These are phyloP conservation scores for Barnettozyma pratensis DNA, from an alignment of 805 yeast genomes.

Conservation along the genomic window DNA sequence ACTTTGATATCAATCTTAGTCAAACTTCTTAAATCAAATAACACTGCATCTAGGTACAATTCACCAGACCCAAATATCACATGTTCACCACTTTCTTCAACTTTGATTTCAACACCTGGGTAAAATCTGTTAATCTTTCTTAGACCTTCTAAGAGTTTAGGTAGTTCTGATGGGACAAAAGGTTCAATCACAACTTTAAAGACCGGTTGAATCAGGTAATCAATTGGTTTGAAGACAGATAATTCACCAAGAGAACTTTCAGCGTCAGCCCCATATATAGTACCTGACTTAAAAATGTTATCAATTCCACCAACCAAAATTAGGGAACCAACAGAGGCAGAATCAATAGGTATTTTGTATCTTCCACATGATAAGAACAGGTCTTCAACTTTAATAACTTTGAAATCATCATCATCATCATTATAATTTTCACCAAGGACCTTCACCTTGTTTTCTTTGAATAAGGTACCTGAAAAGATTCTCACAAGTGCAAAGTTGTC, in stretches of 20 bases:
- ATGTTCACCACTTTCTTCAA: constrained; percentile 88
- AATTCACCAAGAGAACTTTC: constrained; percentile 10
- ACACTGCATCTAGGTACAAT: constrained; percentile 73
- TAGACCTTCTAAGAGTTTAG: constrained; percentile 66
- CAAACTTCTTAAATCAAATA: constrained; percentile 64
- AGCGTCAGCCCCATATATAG: constrained; percentile 35
- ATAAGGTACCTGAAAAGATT: constrained; percentile 55
- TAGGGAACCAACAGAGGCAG: constrained; percentile 60
- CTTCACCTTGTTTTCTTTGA: constrained; percentile 40
- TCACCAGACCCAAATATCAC: constrained; percentile 82
- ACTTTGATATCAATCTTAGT: constrained; percentile 69
- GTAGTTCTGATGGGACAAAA: constrained; percentile 68
- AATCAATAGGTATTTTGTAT: constrained; percentile 50
- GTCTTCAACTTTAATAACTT: constrained; percentile 27
- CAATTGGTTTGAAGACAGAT: constrained; percentile 35
- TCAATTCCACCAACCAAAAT: constrained; percentile 66
- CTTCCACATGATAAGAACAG: constrained; percentile 60
- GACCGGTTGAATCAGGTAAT: constrained; percentile 49
- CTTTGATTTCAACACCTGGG: constrained; percentile 59
- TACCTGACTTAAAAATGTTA: constrained; percentile 54
- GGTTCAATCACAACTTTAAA: constrained; percentile 86
- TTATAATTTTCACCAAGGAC: constrained; percentile 52
- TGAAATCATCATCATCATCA: constrained; percentile 49
- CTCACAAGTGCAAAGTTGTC: constrained; percentile 55
- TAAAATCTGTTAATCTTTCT: constrained; percentile 57